phyloP scores from a whole-genome alignment of 2,329 filamentous ascomycete species.

The Aspergillus fischeri region DNA sequence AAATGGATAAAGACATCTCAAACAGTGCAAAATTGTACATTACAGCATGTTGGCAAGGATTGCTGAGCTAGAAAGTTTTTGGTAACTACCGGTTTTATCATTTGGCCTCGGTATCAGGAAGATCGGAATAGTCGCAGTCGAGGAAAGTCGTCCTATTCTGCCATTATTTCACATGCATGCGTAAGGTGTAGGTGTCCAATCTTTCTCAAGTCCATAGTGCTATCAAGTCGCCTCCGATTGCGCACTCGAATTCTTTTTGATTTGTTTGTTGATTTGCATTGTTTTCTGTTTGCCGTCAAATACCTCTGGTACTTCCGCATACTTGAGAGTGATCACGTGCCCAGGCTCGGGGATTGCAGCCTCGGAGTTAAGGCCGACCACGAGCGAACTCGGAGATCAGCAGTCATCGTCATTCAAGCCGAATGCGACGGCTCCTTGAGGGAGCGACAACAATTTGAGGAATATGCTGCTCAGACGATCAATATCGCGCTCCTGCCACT shows the following conservation, averaged over 20 bases:
- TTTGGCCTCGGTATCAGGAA: neutral
- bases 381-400: neutral
- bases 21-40: neutral
- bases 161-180: neutral
- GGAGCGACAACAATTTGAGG: neutral
- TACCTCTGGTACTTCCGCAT: neutral
- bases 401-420: neutral
- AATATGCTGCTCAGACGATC: constrained; percentile 25
- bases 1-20: neutral
- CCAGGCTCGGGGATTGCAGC: neutral
- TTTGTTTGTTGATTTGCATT: neutral
- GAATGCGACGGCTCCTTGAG: neutral
- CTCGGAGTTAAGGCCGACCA: neutral
- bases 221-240: neutral
- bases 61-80: no score
- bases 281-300: neutral
- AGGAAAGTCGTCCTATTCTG: no score
- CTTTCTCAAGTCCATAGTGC: neutral
- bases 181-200: neutral
- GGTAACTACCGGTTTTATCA: no score
- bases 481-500: constrained; percentile 16
- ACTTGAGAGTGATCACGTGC: neutral
- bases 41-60: neutral
- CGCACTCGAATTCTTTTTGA: neutral
- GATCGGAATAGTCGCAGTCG: no score